Conservation (phyloP, 164 flowering plant species). For the Kingdonia uniflora region DNA sequence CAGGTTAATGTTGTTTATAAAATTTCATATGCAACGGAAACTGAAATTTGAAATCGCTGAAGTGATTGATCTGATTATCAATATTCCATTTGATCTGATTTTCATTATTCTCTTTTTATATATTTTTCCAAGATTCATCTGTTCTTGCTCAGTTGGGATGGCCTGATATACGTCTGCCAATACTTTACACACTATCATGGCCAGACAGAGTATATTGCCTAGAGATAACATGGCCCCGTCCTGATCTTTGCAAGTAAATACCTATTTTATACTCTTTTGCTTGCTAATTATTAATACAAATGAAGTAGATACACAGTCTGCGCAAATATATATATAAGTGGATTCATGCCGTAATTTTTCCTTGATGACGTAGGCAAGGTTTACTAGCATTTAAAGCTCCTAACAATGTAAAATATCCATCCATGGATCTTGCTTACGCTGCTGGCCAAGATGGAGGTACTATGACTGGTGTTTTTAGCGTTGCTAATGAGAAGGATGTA, state of each 20-base stretch:
- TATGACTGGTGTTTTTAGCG: slow-evolving; percentile 99
- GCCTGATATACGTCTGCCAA: slow-evolving; percentile 99
- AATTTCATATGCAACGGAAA: too few species aligned
- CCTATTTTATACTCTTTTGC: background rate
- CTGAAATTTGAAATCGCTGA: too few species aligned
- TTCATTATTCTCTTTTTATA: slow-evolving; percentile 1
- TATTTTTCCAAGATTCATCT: slow-evolving; percentile 76
- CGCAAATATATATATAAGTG: too few species aligned
- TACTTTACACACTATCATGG: slow-evolving; percentile 94
- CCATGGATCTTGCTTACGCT: slow-evolving; percentile 94
- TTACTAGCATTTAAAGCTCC: slow-evolving; percentile 84
- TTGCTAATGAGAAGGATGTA: slow-evolving; percentile 98
- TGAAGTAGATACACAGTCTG: too few species aligned
- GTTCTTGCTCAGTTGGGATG: slow-evolving; percentile 91
- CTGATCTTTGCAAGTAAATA: slow-evolving; percentile 93
- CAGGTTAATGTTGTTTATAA: too few species aligned
- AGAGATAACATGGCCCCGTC: slow-evolving; percentile 96
- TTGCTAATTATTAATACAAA: background rate
- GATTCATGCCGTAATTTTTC: background rate
- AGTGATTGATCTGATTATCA: background rate
- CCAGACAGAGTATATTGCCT: slow-evolving; percentile 89
- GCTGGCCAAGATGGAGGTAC: slow-evolving; percentile 99
- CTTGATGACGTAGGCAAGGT: slow-evolving; percentile 55
- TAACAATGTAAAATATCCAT: slow-evolving; percentile 93
- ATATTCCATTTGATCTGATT: background rate